phyloP scores from a whole-genome alignment of 805 yeast genomes.

The Monosporozyma servazzii region DNA sequence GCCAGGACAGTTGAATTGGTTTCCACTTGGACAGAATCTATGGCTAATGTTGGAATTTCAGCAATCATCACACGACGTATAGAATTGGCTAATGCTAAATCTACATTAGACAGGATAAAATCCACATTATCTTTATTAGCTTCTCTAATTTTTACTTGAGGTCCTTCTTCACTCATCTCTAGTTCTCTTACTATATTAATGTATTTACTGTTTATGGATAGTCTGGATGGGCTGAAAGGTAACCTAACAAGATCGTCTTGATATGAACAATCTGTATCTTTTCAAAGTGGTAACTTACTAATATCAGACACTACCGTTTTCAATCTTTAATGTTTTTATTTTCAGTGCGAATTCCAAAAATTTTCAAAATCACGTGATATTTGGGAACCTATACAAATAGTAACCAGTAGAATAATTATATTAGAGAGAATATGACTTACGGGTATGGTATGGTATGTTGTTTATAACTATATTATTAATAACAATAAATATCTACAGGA shows the following conservation, averaged over 20 bases:
- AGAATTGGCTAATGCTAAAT: constrained; percentile 85
- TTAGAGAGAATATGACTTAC: neutral
- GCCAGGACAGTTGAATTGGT: constrained; percentile 90
- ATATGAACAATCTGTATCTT: neutral
- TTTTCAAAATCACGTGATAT: neutral
- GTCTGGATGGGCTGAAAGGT: neutral
- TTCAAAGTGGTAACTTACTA: neutral
- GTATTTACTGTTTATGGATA: neutral
- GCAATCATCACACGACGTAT: constrained; percentile 85
- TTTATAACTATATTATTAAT: neutral
- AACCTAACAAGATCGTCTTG: neutral
- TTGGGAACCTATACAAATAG: neutral
- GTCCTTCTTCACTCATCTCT: constrained; percentile 34
- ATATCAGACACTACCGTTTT: neutral
- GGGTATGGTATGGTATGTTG: neutral
- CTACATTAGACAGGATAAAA: constrained; percentile 79
- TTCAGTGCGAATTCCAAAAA: neutral
- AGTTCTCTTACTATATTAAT: neutral
- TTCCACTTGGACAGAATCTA: constrained; percentile 91
- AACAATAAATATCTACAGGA: constrained; percentile 1
- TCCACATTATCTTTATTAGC: constrained; percentile 83
- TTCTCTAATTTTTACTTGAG: constrained; percentile 81
- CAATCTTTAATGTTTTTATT: neutral
- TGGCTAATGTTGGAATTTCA: constrained; percentile 94
- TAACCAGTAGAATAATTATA: neutral